Evolutionary conservation across 2,329 filamentous ascomycete species (phyloP).

Genomic region (Neonectria sp.): DNA sequence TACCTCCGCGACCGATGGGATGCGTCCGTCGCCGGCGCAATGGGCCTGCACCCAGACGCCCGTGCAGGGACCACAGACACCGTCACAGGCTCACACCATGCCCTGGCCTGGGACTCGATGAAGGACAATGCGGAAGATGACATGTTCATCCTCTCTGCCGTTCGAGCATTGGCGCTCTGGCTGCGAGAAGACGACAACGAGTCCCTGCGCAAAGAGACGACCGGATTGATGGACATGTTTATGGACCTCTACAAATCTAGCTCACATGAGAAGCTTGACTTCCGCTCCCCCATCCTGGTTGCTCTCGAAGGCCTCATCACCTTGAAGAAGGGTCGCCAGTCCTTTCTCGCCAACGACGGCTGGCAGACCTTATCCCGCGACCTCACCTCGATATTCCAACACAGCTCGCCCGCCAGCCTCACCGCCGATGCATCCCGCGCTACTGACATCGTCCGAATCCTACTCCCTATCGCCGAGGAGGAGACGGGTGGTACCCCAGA

Average conservation of each 20-base stretch:
- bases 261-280: conserved; percentile 60
- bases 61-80: conserved; percentile 61
- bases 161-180: conserved; percentile 75
- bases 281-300: conserved; percentile 70
- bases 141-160: conserved; percentile 70
- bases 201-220: conserved; percentile 68
- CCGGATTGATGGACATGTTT: conserved; percentile 75
- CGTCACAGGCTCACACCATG: conserved; percentile 60
- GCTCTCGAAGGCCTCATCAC: conserved; percentile 72
- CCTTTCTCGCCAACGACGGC: conserved; percentile 66
- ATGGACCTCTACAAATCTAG: conserved; percentile 71
- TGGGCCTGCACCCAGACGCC: conserved; percentile 72
- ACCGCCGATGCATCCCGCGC: conserved; percentile 60
- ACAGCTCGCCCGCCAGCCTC: conserved; percentile 41
- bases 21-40: conserved; percentile 72
- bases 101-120: conserved; percentile 72
- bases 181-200: conserved; percentile 78
- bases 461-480: conserved; percentile 67
- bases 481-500: conserved; percentile 62
- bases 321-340: conserved; percentile 62
- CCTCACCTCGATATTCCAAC: conserved; percentile 60
- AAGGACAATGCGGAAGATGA: conserved; percentile 66
- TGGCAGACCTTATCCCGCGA: conserved; percentile 70
- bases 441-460: conserved; percentile 69
- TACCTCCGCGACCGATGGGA: conserved; percentile 81